Evolutionary conservation across 306 rosid genomes (phyloP).

Genomic region (Ammopiptanthus mongolicus): DNA sequence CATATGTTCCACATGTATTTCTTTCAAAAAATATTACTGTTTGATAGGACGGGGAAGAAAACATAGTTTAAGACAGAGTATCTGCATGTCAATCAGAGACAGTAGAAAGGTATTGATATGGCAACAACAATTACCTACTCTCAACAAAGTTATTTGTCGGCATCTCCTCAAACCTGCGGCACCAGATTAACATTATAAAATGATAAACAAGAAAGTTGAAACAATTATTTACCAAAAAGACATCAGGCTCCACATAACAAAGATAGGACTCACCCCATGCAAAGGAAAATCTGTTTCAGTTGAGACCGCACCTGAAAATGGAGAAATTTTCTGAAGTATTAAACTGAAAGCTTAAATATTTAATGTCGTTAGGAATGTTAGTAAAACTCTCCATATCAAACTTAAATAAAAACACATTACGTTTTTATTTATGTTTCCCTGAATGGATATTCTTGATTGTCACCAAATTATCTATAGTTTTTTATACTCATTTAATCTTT

Average conservation of each 20-base stretch:
- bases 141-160: conserved; percentile 93
- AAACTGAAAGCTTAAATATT: background rate
- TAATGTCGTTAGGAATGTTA: background rate
- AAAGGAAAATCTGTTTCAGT: conserved; percentile 71
- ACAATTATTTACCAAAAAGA: conserved; percentile 8
- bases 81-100: background rate
- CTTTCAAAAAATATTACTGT: background rate
- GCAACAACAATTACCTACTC: conserved; percentile 64
- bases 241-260: conserved; percentile 2
- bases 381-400: background rate
- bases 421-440: background rate
- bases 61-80: background rate
- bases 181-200: conserved; percentile 6
- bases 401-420: background rate
- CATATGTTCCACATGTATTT: background rate
- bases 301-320: conserved; percentile 70
- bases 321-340: conserved; percentile 16
- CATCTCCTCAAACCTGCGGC: conserved; percentile 95
- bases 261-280: conserved; percentile 73
- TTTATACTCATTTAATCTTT: background rate
- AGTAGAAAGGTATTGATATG: background rate
- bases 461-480: background rate
- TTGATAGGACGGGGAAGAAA: background rate
- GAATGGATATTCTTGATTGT: background rate
- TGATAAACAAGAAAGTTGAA: background rate